Base-by-base conservation (phyloP, 495 filamentous ascomycete species). In the Xylaria curta region DNA sequence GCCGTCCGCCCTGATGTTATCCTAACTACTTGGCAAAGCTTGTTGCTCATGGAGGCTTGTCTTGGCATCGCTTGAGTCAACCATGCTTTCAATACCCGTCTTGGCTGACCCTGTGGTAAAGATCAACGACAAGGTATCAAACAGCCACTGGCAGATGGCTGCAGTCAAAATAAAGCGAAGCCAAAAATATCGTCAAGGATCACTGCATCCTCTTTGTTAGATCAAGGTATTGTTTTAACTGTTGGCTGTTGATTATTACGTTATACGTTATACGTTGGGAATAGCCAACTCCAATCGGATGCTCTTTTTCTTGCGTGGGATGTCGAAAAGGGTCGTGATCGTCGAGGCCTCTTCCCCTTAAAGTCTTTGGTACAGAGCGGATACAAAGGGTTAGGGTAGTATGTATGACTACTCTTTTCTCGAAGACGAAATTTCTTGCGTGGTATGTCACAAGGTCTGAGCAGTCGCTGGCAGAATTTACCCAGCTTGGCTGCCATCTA, bases 1-100 rank as follows among this genome's bases (percentile, higher is more conserved):
- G 46, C 59, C 58, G 59, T 64, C 59, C 12, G 44, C 42, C 26
- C 42, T 63, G 26, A 70, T 44, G 54, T 53, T 28, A 4, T 42
- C 21, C 17, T 70, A 71, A 8, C 19, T 49, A n/a, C 77, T 79
- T 79, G 77, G 77, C 77, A 79, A 79, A 78, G 77, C 77, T 79
- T 79, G 69, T 79, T 76, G 74, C 74, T 74, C 77, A 74, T 79
- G 75, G 77, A 63, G 44, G 54, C 69, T 33, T 66, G 63, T 6
- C 75, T 79, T 77, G 75, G 77, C 75, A 73, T 72, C 38, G n/a
- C 62, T 24, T 61, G 21, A 69, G 53, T 33, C 31, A 49, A 33
- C 21, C 24, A 59, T 40, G 24, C 60, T 60, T 40, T 44, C 26
- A 38, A 47, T 61, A 40, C 56, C 66, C 66, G 66, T 61, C 66